phyloP scores from a whole-genome alignment of 371 early-diverging fungal genomes.

The Haplosporangium sp. region DNA sequence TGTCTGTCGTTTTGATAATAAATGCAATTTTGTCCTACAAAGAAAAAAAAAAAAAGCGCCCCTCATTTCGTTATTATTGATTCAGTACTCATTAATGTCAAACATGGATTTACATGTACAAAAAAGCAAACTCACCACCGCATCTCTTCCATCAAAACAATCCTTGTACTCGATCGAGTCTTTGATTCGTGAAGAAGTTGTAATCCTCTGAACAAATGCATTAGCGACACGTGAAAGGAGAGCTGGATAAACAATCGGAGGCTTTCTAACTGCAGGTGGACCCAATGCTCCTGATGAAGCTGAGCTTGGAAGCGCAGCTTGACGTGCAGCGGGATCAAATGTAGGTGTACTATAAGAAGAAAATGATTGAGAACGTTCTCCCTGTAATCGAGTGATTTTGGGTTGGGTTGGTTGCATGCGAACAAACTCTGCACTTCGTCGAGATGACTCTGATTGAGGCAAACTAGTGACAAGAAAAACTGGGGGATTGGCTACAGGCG shows the following conservation, averaged over 20 bases:
- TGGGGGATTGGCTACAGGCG: slow-evolving; percentile 39
- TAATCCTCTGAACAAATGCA: slow-evolving; percentile 71
- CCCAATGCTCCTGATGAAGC: slow-evolving; percentile 20
- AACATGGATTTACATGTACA: no score
- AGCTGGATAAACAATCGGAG: slow-evolving; percentile 79
- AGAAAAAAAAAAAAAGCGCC: not conserved
- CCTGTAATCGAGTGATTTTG: slow-evolving; percentile 52
- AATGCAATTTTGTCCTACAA: slow-evolving; percentile 75
- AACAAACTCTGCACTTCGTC: slow-evolving; percentile 50
- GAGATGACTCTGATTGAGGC: slow-evolving; percentile 40
- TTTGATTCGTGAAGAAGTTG: slow-evolving; percentile 66
- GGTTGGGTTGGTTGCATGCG: slow-evolving; percentile 45
- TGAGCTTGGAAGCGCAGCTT: slow-evolving; percentile 27
- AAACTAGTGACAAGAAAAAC: slow-evolving; percentile 48
- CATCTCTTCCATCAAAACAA: slow-evolving; percentile 86
- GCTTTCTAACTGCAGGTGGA: slow-evolving; percentile 33
- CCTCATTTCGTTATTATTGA: not conserved
- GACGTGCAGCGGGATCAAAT: slow-evolving; percentile 30
- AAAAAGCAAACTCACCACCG: slow-evolving; percentile 64
- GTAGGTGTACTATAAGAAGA: slow-evolving; percentile 55
- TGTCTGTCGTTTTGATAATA: slow-evolving; percentile 84
- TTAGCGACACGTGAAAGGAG: slow-evolving; percentile 84
- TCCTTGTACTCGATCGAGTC: slow-evolving; percentile 85
- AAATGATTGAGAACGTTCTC: slow-evolving; percentile 61
- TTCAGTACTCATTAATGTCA: not conserved